Base-by-base conservation (phyloP, 2,329 filamentous ascomycete genomes). In the Plenodomus tracheiphilus region DNA sequence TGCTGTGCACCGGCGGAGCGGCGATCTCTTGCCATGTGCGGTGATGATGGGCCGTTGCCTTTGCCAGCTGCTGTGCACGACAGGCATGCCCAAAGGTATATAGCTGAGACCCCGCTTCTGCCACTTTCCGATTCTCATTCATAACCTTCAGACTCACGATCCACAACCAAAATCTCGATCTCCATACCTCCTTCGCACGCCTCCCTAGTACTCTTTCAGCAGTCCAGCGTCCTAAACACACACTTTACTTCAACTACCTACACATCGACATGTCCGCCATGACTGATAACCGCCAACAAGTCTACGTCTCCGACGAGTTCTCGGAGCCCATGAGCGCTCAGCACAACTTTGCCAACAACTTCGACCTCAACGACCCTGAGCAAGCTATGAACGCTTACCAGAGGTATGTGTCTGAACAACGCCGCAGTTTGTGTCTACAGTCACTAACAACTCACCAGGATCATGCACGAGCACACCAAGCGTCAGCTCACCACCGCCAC, bases 381-480 rank as follows among this genome's bases (percentile, higher is more conserved):
- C 46, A 56, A 1, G 67, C 77, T 40, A 76, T 77, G 71, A 65
- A 65, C 10, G 68, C 66, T 4, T 79, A 79, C 49, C 70, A 75
- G 53, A 74, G 70, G 76, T 77, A 65, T 49, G 69, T 61, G 32
- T 2, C 17, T n/a, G n/a, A n/a, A 10, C 7, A 5, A 19, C 4
- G 5, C 17, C n/a, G 5, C 21, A 9, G 19, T n/a, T 17, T 20
- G 35, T 36, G 15, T 35, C 17, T 43, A 32, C 44, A 41, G 5
- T 11, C 2, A 30, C 53, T 66, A 58, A 68, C 41, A 21, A n/a
- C n/a, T 0, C 11, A 4, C 2, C 40, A 78, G 76, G 41, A 69
- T 78, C 43, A 79, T 79, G 76, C 77, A 78, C 51, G 72, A 78
- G 54, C 77, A 79, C 66, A 79, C 77, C 54, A 77, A 76, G 64